These are phyloP conservation scores for Lanmaoa pseudosensibilis DNA, from an alignment of 768 basidiomycete genomes.

Conservation along the genomic window DNA sequence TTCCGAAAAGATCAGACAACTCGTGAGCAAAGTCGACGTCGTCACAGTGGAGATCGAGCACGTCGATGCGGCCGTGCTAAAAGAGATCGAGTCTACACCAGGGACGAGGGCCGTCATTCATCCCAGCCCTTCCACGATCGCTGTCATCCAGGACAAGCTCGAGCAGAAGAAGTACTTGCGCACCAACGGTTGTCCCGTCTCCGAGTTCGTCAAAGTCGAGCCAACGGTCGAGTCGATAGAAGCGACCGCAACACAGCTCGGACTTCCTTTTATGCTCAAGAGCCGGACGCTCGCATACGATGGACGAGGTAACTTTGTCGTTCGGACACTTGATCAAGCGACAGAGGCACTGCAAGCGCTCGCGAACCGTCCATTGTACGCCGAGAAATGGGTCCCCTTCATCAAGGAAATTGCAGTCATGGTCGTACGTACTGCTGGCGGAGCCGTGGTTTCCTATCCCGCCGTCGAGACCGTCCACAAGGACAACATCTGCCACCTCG, in stretches of 20 bases:
- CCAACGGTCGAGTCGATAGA: slow-evolving; percentile 50
- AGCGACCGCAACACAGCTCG: slow-evolving; percentile 56
- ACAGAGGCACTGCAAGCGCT: slow-evolving; percentile 53
- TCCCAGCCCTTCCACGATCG: slow-evolving; percentile 80
- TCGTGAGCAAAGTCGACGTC: slow-evolving; percentile 80
- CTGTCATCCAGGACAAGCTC: slow-evolving; percentile 80
- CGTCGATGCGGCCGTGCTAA: slow-evolving; percentile 75
- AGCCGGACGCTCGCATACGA: slow-evolving; percentile 95
- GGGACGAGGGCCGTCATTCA: slow-evolving; percentile 47
- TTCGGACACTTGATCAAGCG: slow-evolving; percentile 54
- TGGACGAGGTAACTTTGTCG: slow-evolving; percentile 87
- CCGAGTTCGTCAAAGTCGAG: slow-evolving; percentile 62
- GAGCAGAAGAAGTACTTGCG: slow-evolving; percentile 61
- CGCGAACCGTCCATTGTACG: slow-evolving; percentile 76
- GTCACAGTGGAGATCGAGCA: slow-evolving; percentile 98
- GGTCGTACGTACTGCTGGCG: slow-evolving; percentile 81
- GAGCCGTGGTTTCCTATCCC: slow-evolving; percentile 81
- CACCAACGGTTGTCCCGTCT: slow-evolving; percentile 50
- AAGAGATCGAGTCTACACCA: slow-evolving; percentile 37
- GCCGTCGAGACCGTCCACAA: slow-evolving; percentile 94
- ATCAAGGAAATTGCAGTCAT: slow-evolving; percentile 91
- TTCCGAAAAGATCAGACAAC: slow-evolving; percentile 70
- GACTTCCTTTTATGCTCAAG: slow-evolving; percentile 94
- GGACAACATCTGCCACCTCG: slow-evolving; percentile 90
- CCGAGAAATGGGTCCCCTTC: slow-evolving; percentile 92